Base-by-base conservation (phyloP, 2,329 filamentous ascomycete genomes). In the Aureobasidium melanogenum region DNA sequence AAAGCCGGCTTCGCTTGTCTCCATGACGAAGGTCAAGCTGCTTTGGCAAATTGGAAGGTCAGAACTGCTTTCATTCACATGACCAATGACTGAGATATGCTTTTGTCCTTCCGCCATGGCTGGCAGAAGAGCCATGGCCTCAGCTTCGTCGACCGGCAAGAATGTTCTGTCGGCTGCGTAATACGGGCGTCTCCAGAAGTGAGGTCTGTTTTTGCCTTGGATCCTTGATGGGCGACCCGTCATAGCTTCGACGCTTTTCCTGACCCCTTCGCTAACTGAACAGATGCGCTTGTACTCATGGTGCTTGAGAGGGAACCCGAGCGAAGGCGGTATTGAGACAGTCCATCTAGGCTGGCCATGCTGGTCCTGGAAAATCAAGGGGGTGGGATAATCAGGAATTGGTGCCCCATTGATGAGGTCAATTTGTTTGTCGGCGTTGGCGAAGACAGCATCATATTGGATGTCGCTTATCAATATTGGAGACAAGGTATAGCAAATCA, bases 21-120 rank as follows among this genome's bases (percentile, higher is more conserved):
- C 89, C 68, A 96, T 79, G 1, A 91, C 82, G 70, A 88, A 94
- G 0, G 89, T 96, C 74, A 96, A 77, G 63, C 84, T 89, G 65
- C 74, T 84, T 50, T 84, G 77, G 75, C 91, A 96, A 17, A 87
- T 66, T 39, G 26, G 66, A 52, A 55, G 32, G 17, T 55, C 24
- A 1, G 57, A 60, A 15, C 63, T 62, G 15, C 64, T 41, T 10
- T 62, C 48, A 19, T 63, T 30, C 48, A 64, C 44, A 64, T 69
- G 55, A 66, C 65, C 46, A 5, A 64, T 52, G 22, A 54, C 44
- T 3, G 62, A 48, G 12, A 64, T 63, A 3, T 68, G 66, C 26
- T 51, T 43, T 69, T 57, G 48, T 34, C 24, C 75, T 71, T n/a
- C 71, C 69, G 5, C 70, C 69, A 66, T 48, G 66, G 2, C 9